Evolutionary conservation across 768 basidiomycete species (phyloP).

Genomic region (Tricholoma flavovirens): DNA sequence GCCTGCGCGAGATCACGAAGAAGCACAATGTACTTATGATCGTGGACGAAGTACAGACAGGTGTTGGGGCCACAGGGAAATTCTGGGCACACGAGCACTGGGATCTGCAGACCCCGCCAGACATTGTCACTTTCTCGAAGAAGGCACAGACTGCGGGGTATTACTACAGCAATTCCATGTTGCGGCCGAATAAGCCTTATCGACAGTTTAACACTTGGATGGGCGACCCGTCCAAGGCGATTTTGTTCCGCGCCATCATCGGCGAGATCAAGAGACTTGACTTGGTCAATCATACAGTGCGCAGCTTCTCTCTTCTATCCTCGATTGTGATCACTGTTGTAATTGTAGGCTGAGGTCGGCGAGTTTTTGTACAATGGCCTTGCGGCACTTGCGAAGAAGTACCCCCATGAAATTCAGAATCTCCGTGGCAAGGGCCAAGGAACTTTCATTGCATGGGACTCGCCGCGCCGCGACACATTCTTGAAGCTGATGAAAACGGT

Average conservation of each 20-base stretch:
- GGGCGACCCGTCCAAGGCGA: not conserved
- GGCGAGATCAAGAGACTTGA: not conserved
- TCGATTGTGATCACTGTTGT: too few species aligned
- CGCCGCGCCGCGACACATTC: not conserved
- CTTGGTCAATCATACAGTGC: not conserved
- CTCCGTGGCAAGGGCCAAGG: slow-evolving; percentile 1
- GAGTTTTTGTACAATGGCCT: not conserved
- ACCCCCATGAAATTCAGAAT: not conserved
- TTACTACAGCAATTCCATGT: not conserved
- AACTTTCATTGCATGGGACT: not conserved
- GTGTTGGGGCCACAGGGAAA: slow-evolving; percentile 84
- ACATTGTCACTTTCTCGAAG: not conserved
- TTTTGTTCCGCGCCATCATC: not conserved
- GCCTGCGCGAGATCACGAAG: slow-evolving; percentile 82
- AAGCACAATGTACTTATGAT: slow-evolving; percentile 80
- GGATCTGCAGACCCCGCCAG: not conserved
- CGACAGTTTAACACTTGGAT: slow-evolving; percentile 1
- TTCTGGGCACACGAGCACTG: slow-evolving; percentile 13
- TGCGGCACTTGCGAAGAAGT: not conserved
- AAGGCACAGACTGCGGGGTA: slow-evolving; percentile 1
- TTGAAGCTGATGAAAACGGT: not conserved
- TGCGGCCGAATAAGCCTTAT: not conserved
- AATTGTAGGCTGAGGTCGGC: not conserved
- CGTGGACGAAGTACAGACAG: slow-evolving; percentile 84
- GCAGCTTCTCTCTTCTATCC: not conserved